phyloP scores from a whole-genome alignment of 805 yeast species.

The Saturnispora serradocipensis region DNA sequence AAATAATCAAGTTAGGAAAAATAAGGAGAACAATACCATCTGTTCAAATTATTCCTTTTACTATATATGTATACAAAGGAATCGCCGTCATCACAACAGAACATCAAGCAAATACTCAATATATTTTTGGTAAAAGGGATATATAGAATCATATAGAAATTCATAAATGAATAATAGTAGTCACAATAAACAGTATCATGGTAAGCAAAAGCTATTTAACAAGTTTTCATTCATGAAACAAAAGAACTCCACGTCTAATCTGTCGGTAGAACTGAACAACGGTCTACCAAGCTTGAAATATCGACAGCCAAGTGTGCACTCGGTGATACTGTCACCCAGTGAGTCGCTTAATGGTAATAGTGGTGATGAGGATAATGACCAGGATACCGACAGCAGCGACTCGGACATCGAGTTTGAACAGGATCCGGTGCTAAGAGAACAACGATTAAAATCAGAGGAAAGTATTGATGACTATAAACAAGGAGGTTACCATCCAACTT shows the following conservation, averaged over 20 bases:
- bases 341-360: not conserved
- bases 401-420: conserved; percentile 17
- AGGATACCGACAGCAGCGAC: not conserved
- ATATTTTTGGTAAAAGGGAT: not conserved
- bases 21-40: not conserved
- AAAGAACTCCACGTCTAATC: not conserved
- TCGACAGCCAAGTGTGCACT: not conserved
- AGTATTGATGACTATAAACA: conserved; percentile 40
- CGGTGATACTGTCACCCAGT: not conserved
- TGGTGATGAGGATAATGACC: not conserved
- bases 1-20: not conserved
- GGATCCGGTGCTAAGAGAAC: conserved; percentile 16
- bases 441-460: conserved; percentile 36
- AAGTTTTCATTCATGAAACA: not conserved
- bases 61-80: not conserved
- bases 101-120: not conserved
- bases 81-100: not conserved
- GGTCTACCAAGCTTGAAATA: not conserved
- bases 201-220: not conserved
- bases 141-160: not conserved
- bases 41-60: not conserved
- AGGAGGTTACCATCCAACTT: conserved; percentile 62
- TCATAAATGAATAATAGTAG: not conserved
- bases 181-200: not conserved
- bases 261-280: not conserved